Evolutionary conservation across 2,329 filamentous ascomycete genomes (phyloP).

Genomic region (Myriangium duriaei): DNA sequence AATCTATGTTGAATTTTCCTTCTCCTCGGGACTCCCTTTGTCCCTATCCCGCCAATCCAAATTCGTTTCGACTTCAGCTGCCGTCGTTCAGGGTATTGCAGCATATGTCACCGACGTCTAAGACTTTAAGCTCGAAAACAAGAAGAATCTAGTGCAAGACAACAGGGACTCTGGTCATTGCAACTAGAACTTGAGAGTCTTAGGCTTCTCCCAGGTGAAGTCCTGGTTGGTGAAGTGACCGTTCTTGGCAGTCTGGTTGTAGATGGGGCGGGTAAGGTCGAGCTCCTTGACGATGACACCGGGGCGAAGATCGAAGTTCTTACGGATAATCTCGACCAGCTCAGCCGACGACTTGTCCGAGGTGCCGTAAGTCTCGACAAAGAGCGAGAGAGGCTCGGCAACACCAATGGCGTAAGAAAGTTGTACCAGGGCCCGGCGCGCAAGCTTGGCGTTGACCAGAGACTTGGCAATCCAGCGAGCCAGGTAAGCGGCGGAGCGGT

Average conservation of each 20-base stretch:
- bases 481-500: slow-evolving; percentile 94
- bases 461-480: slow-evolving; percentile 99
- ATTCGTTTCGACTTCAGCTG: no score
- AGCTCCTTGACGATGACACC: slow-evolving; percentile 98
- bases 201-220: slow-evolving; percentile 98
- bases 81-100: no score
- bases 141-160: no score
- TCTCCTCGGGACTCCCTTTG: background rate
- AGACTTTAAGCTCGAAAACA: slow-evolving; percentile 2
- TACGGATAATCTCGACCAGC: slow-evolving; percentile 84
- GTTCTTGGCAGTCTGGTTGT: slow-evolving; percentile 98
- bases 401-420: slow-evolving; percentile 99
- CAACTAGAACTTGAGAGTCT: slow-evolving; percentile 77
- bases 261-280: slow-evolving; percentile 89
- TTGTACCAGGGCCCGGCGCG: slow-evolving; percentile 88
- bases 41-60: no score
- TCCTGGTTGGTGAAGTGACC: slow-evolving; percentile 98
- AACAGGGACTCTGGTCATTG: no score
- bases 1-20: slow-evolving; percentile 16
- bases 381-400: slow-evolving; percentile 92
- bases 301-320: slow-evolving; percentile 95
- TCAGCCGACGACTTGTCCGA: slow-evolving; percentile 79
- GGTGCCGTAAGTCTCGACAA: slow-evolving; percentile 95
- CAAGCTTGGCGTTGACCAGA: slow-evolving; percentile 74
- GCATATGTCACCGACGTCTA: no score